Conservation (phyloP, 768 basidiomycete species). For the Tylopilus felleus region DNA sequence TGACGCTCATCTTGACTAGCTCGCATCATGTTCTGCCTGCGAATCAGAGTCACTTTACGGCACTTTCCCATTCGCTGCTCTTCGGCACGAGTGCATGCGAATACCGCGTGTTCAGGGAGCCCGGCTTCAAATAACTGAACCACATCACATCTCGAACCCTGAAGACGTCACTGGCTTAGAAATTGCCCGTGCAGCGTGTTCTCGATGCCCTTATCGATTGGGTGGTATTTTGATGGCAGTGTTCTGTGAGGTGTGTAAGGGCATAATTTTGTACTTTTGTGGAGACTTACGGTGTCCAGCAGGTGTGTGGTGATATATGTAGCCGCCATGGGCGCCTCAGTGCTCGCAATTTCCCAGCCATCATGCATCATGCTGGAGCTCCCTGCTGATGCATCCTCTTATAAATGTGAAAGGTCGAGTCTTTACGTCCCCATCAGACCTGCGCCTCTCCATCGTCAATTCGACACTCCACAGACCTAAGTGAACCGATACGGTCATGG, state of each 20-base stretch:
- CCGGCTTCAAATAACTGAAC: neutral
- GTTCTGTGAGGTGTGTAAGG: neutral
- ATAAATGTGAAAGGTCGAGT: constrained; percentile 16
- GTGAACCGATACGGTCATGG: constrained; percentile 1
- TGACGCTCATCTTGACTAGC: constrained; percentile 11
- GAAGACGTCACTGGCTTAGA: constrained; percentile 8
- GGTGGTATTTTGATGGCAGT: constrained; percentile 6
- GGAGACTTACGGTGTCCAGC: neutral
- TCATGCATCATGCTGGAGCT: neutral
- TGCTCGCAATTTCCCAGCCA: neutral
- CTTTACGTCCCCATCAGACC: neutral
- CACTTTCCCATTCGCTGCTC: constrained; percentile 1
- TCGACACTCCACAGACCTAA: neutral
- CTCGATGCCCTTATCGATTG: constrained; percentile 10
- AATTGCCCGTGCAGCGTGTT: constrained; percentile 16
- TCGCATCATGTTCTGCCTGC: neutral
- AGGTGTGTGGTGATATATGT: neutral
- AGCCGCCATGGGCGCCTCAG: constrained; percentile 16
- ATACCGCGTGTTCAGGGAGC: constrained; percentile 16
- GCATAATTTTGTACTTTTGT: constrained; percentile 1
- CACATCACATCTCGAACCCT: constrained; percentile 7
- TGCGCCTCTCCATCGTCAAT: neutral
- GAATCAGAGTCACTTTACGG: constrained; percentile 3
- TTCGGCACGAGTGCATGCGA: constrained; percentile 8
- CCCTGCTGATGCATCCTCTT: neutral